Evolutionary conservation across 768 basidiomycete species (phyloP).

Genomic region (Boletellus sp.): DNA sequence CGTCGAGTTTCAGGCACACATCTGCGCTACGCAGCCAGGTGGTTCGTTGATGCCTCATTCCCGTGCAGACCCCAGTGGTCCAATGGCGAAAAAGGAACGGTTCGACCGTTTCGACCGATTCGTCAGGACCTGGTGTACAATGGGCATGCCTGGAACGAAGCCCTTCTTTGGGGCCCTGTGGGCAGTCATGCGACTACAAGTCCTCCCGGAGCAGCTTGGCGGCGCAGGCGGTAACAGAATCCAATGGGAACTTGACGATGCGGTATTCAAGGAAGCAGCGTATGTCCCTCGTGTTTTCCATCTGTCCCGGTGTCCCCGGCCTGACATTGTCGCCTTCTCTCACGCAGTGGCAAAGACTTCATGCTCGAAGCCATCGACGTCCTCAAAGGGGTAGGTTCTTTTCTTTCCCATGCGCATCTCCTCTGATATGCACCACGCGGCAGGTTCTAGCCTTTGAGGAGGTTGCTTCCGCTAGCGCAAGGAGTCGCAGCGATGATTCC

Average conservation of each 20-base stretch:
- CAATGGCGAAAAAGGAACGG: constrained; percentile 71
- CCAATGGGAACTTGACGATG: constrained; percentile 92
- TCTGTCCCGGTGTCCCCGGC: constrained; percentile 4
- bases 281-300: constrained; percentile 42
- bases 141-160: constrained; percentile 84
- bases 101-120: constrained; percentile 73
- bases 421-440: constrained; percentile 4
- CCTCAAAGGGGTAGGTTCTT: constrained; percentile 77
- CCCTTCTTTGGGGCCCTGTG: constrained; percentile 70
- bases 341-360: constrained; percentile 81
- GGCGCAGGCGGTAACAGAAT: constrained; percentile 72
- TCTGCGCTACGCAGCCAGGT: constrained; percentile 74
- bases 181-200: constrained; percentile 78
- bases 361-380: constrained; percentile 89
- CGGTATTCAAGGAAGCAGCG: constrained; percentile 92
- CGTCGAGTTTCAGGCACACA: constrained; percentile 83
- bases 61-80: constrained; percentile 59
- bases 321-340: constrained; percentile 15
- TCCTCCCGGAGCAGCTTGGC: constrained; percentile 73
- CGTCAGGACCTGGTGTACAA: constrained; percentile 76
- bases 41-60: constrained; percentile 75
- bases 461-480: constrained; percentile 33
- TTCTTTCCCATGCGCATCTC: constrained; percentile 9
- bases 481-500: constrained; percentile 29
- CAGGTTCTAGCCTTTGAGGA: constrained; percentile 78